These are phyloP conservation scores for Tilletia walkeri DNA, from an alignment of 1,284 basidiomycete genomes.

Conservation along the genomic window DNA sequence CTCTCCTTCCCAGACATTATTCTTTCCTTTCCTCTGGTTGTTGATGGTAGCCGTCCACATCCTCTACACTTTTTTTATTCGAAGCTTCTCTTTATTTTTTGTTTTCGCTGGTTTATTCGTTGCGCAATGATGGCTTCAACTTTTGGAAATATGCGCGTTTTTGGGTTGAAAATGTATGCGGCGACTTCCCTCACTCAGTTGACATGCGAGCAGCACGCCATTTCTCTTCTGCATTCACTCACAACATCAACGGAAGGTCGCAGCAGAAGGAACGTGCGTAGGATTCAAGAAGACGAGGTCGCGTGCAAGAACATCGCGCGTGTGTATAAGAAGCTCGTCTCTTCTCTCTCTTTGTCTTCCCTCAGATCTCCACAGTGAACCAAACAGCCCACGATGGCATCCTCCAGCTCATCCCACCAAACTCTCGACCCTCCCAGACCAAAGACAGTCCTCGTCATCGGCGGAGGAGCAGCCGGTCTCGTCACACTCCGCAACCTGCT, in stretches of 20 bases:
- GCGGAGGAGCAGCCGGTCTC: constrained; percentile 44
- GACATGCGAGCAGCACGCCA: too few species aligned
- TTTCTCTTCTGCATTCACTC: too few species aligned
- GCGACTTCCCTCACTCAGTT: too few species aligned
- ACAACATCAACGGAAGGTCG: too few species aligned
- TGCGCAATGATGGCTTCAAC: too few species aligned
- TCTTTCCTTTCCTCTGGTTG: neutral
- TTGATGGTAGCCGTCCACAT: too few species aligned
- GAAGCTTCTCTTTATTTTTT: neutral
- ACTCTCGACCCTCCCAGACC: constrained; percentile 26
- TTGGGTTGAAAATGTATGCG: too few species aligned
- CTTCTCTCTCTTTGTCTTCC: neutral
- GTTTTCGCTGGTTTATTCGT: too few species aligned
- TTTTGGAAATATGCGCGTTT: too few species aligned
- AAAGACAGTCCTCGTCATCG: constrained; percentile 39
- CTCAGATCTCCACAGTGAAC: neutral
- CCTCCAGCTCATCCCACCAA: constrained; percentile 10
- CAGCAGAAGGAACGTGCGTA: too few species aligned
- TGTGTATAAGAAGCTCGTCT: neutral
- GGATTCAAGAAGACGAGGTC: neutral
- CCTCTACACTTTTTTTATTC: neutral
- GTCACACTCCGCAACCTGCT: constrained; percentile 40
- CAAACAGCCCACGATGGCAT: neutral
- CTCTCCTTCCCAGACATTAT: constrained; percentile 9
- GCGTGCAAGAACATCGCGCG: neutral